Conservation (phyloP, 75 land plant species). For the Sequoiadendron giganteum region DNA sequence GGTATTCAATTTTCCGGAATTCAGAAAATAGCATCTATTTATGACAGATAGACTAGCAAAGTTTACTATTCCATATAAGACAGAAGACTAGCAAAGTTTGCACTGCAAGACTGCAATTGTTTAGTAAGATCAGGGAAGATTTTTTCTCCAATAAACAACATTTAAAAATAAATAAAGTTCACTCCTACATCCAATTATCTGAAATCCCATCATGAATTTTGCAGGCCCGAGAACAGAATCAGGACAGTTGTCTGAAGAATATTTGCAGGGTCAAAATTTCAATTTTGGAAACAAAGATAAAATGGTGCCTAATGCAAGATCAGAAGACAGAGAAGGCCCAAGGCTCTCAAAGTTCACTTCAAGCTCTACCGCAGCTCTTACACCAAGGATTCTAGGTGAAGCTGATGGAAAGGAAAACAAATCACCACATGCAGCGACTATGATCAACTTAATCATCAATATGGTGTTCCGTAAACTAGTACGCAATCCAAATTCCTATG, state of each 20-base stretch:
- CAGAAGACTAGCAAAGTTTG: background rate
- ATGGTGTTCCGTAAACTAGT: constrained; percentile 32
- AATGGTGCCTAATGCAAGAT: background rate
- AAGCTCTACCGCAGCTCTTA: constrained; percentile 34
- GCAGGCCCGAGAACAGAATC: background rate
- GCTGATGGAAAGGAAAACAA: background rate
- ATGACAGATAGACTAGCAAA: background rate
- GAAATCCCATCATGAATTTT: background rate
- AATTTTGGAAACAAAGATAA: constrained; percentile 34
- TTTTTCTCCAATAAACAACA: background rate
- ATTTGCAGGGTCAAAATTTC: constrained; percentile 17
- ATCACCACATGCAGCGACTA: constrained; percentile 4
- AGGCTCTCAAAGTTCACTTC: constrained; percentile 15
- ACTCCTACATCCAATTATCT: background rate
- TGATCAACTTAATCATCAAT: constrained; percentile 25
- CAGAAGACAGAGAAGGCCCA: constrained; percentile 27
- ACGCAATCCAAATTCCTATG: constrained; percentile 34
- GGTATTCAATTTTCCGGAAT: background rate
- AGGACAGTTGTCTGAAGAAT: background rate
- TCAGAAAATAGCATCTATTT: background rate
- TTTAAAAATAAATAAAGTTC: background rate
- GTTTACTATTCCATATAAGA: background rate
- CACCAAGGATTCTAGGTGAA: constrained; percentile 23
- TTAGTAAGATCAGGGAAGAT: background rate
- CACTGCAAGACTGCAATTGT: background rate